Conservation (phyloP, 352 stramenopile genomes). For the Phytopythium litorale region DNA sequence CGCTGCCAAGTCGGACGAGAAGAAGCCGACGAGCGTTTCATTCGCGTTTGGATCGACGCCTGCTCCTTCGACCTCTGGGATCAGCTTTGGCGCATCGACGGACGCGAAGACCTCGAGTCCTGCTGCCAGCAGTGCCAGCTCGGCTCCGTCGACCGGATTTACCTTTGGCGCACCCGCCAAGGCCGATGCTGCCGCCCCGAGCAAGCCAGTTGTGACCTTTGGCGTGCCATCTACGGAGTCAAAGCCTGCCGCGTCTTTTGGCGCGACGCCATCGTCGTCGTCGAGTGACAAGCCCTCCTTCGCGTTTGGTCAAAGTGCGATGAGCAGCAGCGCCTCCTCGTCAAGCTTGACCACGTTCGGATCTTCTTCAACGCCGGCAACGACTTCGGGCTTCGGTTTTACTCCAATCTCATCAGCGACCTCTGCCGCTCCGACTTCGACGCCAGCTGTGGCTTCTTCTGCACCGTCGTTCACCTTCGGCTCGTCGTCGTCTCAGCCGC, state of each 20-base stretch:
- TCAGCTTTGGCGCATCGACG: slow-evolving; percentile 1
- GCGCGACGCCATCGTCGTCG: slow-evolving; percentile 16
- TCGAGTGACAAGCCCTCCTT: slow-evolving; percentile 5
- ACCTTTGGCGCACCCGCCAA: slow-evolving; percentile 16
- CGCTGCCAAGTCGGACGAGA: slow-evolving; percentile 21
- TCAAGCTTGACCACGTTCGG: slow-evolving; percentile 5
- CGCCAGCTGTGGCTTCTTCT: slow-evolving; percentile 7
- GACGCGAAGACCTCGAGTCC: not conserved
- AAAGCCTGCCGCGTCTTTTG: slow-evolving; percentile 42
- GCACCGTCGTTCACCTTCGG: slow-evolving; percentile 40
- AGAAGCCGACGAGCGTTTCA: slow-evolving; percentile 12
- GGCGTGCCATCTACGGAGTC: slow-evolving; percentile 17
- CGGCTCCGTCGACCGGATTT: slow-evolving; percentile 2
- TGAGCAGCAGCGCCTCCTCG: not conserved
- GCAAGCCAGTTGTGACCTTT: slow-evolving; percentile 1
- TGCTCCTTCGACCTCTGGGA: not conserved
- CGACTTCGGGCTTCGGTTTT: slow-evolving; percentile 20
- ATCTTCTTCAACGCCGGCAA: slow-evolving; percentile 16
- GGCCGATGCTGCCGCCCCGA: not conserved
- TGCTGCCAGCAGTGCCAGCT: not conserved
- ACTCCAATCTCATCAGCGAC: slow-evolving; percentile 6
- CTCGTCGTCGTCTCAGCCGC: slow-evolving; percentile 16
- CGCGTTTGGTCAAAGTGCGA: slow-evolving; percentile 4
- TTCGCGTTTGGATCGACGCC: slow-evolving; percentile 11
- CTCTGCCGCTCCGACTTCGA: slow-evolving; percentile 8